Percentiles rank a stretch among this genome's conserved stretches.
These are phyloP conservation scores for Hyaloperonospora arabidopsidis DNA, from an alignment of 352 stramenopile species.

Conservation along the genomic window DNA sequence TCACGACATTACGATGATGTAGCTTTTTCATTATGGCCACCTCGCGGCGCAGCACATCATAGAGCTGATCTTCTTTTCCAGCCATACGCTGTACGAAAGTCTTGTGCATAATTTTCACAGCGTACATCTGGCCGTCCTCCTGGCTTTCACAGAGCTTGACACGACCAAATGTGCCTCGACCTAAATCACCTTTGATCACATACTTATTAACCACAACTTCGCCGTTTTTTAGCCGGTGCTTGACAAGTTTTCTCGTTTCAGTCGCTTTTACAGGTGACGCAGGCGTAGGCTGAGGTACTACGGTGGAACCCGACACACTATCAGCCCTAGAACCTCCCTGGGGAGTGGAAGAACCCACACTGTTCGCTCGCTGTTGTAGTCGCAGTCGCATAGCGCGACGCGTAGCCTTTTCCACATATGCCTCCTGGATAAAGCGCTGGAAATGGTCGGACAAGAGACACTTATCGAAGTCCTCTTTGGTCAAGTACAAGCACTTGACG, in stretches of 20 bases:
- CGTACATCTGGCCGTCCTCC: conserved; percentile 74
- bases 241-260: conserved; percentile 75
- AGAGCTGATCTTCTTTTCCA: conserved; percentile 76
- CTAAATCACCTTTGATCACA: conserved; percentile 86
- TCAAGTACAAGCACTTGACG: conserved; percentile 83
- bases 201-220: conserved; percentile 92
- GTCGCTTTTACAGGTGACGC: conserved; percentile 53
- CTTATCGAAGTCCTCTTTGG: conserved; percentile 84
- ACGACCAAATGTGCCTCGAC: conserved; percentile 85
- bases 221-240: conserved; percentile 76
- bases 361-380: conserved; percentile 51
- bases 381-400: conserved; percentile 72
- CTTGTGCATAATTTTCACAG: conserved; percentile 87
- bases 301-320: conserved; percentile 23
- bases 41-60: conserved; percentile 81
- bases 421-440: conserved; percentile 79
- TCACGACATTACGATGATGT: conserved; percentile 89
- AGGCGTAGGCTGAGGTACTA: conserved; percentile 37
- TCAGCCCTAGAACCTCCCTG: conserved; percentile 18
- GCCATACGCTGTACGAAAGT: conserved; percentile 86
- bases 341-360: conserved; percentile 11
- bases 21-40: conserved; percentile 96
- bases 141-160: conserved; percentile 80
- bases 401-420: conserved; percentile 82
- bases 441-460: conserved; percentile 77